Base-by-base conservation (phyloP, 2,329 filamentous ascomycete genomes). In the Periglandula ipomoeae region DNA sequence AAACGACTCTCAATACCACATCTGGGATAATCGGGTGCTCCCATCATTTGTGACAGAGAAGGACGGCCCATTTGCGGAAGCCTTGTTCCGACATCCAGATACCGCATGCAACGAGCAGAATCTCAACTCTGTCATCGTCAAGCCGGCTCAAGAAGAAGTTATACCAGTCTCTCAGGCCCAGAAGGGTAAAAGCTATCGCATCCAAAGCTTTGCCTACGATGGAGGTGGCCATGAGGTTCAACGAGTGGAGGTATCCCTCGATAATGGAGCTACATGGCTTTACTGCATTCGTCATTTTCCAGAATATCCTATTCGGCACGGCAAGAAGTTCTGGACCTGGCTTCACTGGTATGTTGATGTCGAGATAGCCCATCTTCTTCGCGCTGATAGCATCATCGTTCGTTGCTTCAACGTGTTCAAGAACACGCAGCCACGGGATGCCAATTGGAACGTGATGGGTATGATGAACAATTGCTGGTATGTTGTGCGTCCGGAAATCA, bases 401-500 rank as follows among this genome's bases (percentile, higher is more conserved):
- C 65, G 72, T 17, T 71, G 69, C 50, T 73, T 70, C 57, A 70
- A 76, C 48, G 71, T 70, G 0, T 70, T 70, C 58, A 76, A 74
- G 52, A 74, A 74, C 51, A 74, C 71, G 1, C 73, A 78, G 52
- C 73, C 74, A 1, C 56, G 66, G 50, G 59, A 65, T 19, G 64
- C 65, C 4, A 61, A 58, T 4, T 77, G 73, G 73, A 76, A 75
- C 50, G 62, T 72, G 1, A 66, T 72, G 68, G 73, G 61, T 7
- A 75, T 76, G 71, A 76, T 78, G 73, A 78, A 77, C 57, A 77
- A 76, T 40, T 69, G 68, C 51, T 73, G 69, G 69, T 76, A 76
- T 52, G 51, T 59, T 1, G 68, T 77, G 13, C 68, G 66, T 41
- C 58, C 67, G 0, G 65, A 70, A 32, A 65, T 70, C 4, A 48